Evolutionary conservation across 108 stramenopile species (phyloP), one percentile per base, ranked within the genome.

Genomic region (Chaetoceros muelleri): DNA sequence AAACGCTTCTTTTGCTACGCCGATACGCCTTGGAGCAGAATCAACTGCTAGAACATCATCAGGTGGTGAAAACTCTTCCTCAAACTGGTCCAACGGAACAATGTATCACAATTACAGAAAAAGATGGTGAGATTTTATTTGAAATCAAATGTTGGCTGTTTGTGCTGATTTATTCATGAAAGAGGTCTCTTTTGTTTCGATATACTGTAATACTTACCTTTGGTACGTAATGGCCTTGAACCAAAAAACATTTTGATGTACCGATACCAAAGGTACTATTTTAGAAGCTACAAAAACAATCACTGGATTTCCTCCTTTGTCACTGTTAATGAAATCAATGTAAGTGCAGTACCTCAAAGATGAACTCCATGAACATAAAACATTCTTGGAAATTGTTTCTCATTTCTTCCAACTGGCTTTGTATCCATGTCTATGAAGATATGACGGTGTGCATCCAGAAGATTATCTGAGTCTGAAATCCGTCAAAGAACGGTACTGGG

Each of bases 401-500:
- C 23, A 2, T 27, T 51, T 53, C 24, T 50, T 8, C 21, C 21
- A 52, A 20, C 53, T 23, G 13, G 56, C 44, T 20, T 16, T 3
- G 28, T 48, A 5, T 27, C 2, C 49, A 30, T n/a, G 45, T 31
- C 29, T 51, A 57, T 17, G 8, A 51, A 81, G 83, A 3, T 85
- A 81, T 48, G 85, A 87, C 59, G 57, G 69, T 2, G 75, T 91
- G 27, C 78, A 83, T 57, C 80, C 82, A 18, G 84, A 91, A 30
- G 90, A 91, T 54, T 52, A 87, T 2, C 77, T 81, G 0, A 83
- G 85, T 18, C 64, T 91, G 17, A 60, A 84, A 28, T 80, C 80
- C 8, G 61, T 91, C 46, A 91, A 85, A 59, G 73, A 79, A 3
- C 76, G 84, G 44, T 91, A 84, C 69, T 91, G 89, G 89, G 89